phyloP scores from a whole-genome alignment of 768 basidiomycete genomes.

The Serendipita sp. region DNA sequence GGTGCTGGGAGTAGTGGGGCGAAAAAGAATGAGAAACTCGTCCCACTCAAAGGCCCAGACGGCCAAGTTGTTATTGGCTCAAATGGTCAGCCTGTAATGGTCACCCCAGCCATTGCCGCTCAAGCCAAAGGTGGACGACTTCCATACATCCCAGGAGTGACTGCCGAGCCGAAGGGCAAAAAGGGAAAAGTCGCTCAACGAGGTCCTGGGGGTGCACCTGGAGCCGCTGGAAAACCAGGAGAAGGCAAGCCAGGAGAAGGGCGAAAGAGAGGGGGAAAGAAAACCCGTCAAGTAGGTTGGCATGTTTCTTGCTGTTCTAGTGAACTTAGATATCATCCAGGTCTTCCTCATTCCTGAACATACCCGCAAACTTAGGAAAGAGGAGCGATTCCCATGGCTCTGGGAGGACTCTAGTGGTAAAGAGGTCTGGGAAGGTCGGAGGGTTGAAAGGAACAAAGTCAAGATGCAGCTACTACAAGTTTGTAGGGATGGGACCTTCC shows the following conservation, averaged over 20 bases:
- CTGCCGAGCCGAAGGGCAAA: slow-evolving; percentile 29
- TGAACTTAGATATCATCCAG: neutral
- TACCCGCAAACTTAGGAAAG: slow-evolving; percentile 56
- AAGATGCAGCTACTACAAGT: slow-evolving; percentile 4
- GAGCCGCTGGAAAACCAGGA: slow-evolving; percentile 8
- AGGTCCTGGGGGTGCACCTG: neutral
- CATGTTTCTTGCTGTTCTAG: neutral
- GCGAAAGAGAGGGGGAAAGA: slow-evolving; percentile 69
- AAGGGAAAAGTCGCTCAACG: slow-evolving; percentile 11
- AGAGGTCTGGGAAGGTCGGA: slow-evolving; percentile 1
- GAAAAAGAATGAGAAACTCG: slow-evolving; percentile 11
- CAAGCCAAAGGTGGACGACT: slow-evolving; percentile 15
- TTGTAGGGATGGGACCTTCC: slow-evolving; percentile 1
- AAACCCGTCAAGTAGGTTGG: slow-evolving; percentile 39
- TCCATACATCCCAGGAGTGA: slow-evolving; percentile 11
- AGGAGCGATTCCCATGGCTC: slow-evolving; percentile 86
- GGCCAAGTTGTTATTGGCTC: slow-evolving; percentile 68
- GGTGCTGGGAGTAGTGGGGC: slow-evolving; percentile 6
- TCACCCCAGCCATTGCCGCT: slow-evolving; percentile 40
- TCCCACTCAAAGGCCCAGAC: slow-evolving; percentile 37
- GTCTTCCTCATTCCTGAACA: slow-evolving; percentile 72
- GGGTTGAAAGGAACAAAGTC: slow-evolving; percentile 3
- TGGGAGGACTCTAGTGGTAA: slow-evolving; percentile 60
- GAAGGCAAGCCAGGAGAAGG: slow-evolving; percentile 16
- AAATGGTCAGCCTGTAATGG: slow-evolving; percentile 67